Evolutionary conservation across 2,329 filamentous ascomycete species (phyloP), one percentile per base, ranked within the genome.

Genomic region (Colletotrichum destructivum): DNA sequence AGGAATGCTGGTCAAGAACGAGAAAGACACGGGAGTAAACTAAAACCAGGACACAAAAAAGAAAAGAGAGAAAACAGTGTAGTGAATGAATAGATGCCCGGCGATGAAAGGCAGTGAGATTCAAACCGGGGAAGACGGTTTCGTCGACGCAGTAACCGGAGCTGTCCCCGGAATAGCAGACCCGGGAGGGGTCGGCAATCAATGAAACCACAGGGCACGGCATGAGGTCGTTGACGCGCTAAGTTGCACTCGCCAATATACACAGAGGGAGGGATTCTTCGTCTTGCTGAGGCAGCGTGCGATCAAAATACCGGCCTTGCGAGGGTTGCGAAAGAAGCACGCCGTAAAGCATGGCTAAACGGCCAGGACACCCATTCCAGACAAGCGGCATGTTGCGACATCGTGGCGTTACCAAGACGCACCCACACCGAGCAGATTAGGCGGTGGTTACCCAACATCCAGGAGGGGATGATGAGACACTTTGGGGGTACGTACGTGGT

Each of bases 361-460:
- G 8, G 55, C 15, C 38, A 21, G 46, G 38, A 9, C 55, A 57
- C 35, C 38, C 55, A 42, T 26, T 23, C n/a, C n/a, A n/a, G 12
- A 44, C n/a, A 23, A 18, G n/a, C 12, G 4, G 35, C 23, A 8
- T 38, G n/a, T 44, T 57, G 38, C 55, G 55, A 57, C 23, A 26
- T 57, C n/a, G 38, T 23, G 35, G 38, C n/a, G 46, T 35, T 51
- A 49, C 60, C 9, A 42, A 40, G 23, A 38, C 31, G 26, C 21
- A 40, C 21, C 60, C 60, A 62, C 46, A 13, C 51, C 38, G 15
- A 51, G 31, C 21, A 26, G 4, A 26, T 23, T 23, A 40, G 35
- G 46, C 9, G 46, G n/a, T 52, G 60, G 60, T 62, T 21, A 21
- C 51, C 46, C n/a, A 42, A 31, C 31, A 42, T 62, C 46, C 51